Percentiles rank a stretch among this genome's conserved stretches.
Conservation (phyloP, 805 yeast species). For the Cyberlindnera mississippiensis region DNA sequence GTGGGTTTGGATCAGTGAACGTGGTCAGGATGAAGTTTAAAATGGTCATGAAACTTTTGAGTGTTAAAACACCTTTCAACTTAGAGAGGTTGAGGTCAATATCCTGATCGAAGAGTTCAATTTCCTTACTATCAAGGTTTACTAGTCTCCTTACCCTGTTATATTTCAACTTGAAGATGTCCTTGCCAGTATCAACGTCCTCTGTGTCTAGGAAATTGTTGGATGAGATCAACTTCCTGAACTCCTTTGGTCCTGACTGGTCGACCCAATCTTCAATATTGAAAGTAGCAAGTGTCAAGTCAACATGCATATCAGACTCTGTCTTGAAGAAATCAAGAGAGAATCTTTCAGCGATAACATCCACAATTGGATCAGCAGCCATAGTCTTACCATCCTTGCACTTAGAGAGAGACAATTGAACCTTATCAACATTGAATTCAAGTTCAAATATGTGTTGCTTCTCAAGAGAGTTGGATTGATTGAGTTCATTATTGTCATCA, state of each 20-base stretch:
- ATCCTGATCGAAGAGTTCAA: constrained; percentile 75
- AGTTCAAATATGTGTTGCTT: constrained; percentile 70
- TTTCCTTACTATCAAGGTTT: constrained; percentile 44
- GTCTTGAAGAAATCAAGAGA: constrained; percentile 58
- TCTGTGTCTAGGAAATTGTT: constrained; percentile 41
- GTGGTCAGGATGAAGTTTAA: constrained; percentile 81
- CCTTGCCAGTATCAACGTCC: constrained; percentile 34
- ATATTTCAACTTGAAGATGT: constrained; percentile 58
- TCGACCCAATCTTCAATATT: constrained; percentile 75
- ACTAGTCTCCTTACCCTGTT: constrained; percentile 57
- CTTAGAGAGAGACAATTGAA: constrained; percentile 58
- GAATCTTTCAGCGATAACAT: constrained; percentile 64
- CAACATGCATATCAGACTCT: constrained; percentile 57
- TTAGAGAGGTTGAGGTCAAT: constrained; percentile 73
- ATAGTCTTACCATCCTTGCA: constrained; percentile 61
- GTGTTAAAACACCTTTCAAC: constrained; percentile 65
- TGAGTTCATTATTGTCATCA: background rate
- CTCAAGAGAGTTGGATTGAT: background rate
- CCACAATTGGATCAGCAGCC: constrained; percentile 65
- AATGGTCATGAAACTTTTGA: constrained; percentile 73
- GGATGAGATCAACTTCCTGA: constrained; percentile 68
- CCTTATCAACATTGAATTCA: constrained; percentile 60
- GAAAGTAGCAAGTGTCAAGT: constrained; percentile 60
- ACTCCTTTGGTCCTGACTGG: constrained; percentile 54
- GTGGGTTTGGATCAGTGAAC: constrained; percentile 77